These are phyloP conservation scores for Domatiomyces globalis DNA, from an alignment of 2,329 filamentous ascomycete species.

Conservation along the genomic window DNA sequence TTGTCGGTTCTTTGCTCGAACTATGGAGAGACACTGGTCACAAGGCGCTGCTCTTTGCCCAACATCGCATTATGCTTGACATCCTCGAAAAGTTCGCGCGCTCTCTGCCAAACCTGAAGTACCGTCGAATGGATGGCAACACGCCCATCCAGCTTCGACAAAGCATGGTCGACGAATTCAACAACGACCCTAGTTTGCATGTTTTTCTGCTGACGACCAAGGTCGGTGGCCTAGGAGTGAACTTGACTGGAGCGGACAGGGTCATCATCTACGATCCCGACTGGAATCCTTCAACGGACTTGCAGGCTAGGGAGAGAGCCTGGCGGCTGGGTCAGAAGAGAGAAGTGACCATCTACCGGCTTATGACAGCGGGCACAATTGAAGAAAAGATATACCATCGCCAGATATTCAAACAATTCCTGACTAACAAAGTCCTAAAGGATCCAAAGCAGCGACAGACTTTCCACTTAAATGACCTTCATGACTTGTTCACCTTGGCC, in stretches of 20 bases:
- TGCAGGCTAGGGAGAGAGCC: slow-evolving; percentile 86
- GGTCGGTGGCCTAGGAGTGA: slow-evolving; percentile 85
- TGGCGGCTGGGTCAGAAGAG: slow-evolving; percentile 93
- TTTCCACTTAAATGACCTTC: slow-evolving; percentile 77
- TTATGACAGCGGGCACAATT: slow-evolving; percentile 97
- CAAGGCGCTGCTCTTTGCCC: slow-evolving; percentile 84
- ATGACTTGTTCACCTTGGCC: slow-evolving; percentile 77
- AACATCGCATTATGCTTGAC: slow-evolving; percentile 88
- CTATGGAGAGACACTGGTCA: slow-evolving; percentile 88
- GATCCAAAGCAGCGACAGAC: slow-evolving; percentile 87
- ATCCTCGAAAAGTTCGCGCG: slow-evolving; percentile 74
- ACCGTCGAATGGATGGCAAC: slow-evolving; percentile 82
- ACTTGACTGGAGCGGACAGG: slow-evolving; percentile 83
- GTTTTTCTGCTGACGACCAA: slow-evolving; percentile 92
- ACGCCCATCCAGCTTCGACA: slow-evolving; percentile 85
- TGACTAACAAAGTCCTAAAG: slow-evolving; percentile 89
- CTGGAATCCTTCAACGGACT: slow-evolving; percentile 94
- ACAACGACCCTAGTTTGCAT: slow-evolving; percentile 61
- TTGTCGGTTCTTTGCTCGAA: slow-evolving; percentile 72
- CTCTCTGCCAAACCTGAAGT: slow-evolving; percentile 54
- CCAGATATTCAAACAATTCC: slow-evolving; percentile 95
- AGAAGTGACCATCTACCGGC: slow-evolving; percentile 85
- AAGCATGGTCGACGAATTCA: slow-evolving; percentile 81
- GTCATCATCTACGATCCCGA: slow-evolving; percentile 98
- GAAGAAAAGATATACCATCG: slow-evolving; percentile 99